Percentiles rank a stretch among this genome's conserved stretches.
These are phyloP conservation scores for Malassezia yamatoensis DNA, from an alignment of 1,284 basidiomycete genomes.

Conservation along the genomic window DNA sequence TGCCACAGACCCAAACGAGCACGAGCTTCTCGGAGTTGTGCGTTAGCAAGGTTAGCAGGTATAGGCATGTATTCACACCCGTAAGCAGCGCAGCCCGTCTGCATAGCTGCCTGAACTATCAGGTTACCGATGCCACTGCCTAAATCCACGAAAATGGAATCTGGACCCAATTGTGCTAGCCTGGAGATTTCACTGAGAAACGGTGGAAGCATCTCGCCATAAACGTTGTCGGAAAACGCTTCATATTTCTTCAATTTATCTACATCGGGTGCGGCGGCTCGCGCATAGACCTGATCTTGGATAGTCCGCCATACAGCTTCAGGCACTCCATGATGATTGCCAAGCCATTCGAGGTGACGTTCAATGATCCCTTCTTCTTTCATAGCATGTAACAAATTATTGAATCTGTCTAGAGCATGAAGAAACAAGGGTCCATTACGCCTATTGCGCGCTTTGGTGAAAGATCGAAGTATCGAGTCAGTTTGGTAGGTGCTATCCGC, in stretches of 20 bases:
- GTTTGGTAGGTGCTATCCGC: conserved; percentile 6
- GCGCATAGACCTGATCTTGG: conserved; percentile 53
- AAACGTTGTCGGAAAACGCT: conserved; percentile 49
- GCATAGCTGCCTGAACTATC: conserved; percentile 53
- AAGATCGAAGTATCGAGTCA: conserved; percentile 51
- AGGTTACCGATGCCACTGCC: conserved; percentile 56
- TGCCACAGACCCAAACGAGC: conserved; percentile 53
- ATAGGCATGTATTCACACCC: conserved; percentile 54
- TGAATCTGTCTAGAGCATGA: conserved; percentile 52
- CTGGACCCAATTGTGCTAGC: conserved; percentile 42
- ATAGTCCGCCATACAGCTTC: conserved; percentile 52
- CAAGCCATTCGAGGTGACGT: conserved; percentile 36
- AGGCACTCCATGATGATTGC: conserved; percentile 32
- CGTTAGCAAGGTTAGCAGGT: conserved; percentile 50
- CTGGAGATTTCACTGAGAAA: conserved; percentile 49
- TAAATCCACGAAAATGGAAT: conserved; percentile 52
- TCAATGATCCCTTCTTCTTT: conserved; percentile 46
- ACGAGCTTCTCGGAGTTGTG: conserved; percentile 52
- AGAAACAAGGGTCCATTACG: conserved; percentile 52
- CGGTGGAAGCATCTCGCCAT: conserved; percentile 49
- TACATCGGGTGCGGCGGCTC: conserved; percentile 53
- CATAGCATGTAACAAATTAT: conserved; percentile 49
- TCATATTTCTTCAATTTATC: conserved; percentile 51
- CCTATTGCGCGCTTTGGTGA: conserved; percentile 53
- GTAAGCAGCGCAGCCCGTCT: conserved; percentile 51